Percentiles rank a stretch among this genome's conserved stretches.
Evolutionary conservation across 179 eudicot species (phyloP).

Genomic region (Gypsophila paniculata): DNA sequence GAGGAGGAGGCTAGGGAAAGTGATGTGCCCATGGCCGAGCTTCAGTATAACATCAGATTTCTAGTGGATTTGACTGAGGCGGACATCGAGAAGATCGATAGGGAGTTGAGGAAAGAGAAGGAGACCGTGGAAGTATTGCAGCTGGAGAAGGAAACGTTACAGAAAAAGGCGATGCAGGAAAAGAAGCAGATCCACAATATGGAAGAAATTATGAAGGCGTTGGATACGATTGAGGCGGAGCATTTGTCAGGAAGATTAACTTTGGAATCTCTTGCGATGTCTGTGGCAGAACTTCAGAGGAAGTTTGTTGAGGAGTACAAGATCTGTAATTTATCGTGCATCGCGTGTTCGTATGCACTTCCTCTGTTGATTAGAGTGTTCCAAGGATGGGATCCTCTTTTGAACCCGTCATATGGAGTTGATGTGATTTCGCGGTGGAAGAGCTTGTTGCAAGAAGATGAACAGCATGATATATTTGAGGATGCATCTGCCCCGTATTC

Average conservation of each 20-base stretch:
- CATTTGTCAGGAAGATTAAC: conserved; percentile 54
- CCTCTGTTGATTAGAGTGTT: conserved; percentile 76
- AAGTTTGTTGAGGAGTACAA: conserved; percentile 64
- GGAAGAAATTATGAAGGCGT: conserved; percentile 46
- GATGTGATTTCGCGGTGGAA: conserved; percentile 63
- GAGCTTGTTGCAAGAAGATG: conserved; percentile 54
- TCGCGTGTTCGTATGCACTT: conserved; percentile 75
- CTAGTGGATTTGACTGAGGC: conserved; percentile 66
- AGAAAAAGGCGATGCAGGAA: conserved; percentile 46
- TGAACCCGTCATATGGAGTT: conserved; percentile 61
- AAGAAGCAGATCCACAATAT: conserved; percentile 60
- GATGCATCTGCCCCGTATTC: conserved; percentile 33
- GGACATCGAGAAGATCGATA: conserved; percentile 65
- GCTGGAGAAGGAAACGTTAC: conserved; percentile 43
- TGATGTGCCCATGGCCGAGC: conserved; percentile 84
- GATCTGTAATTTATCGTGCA: conserved; percentile 63
- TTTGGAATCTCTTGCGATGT: conserved; percentile 56
- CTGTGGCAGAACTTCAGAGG: conserved; percentile 51
- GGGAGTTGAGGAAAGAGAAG: conserved; percentile 74
- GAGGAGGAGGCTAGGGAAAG: conserved; percentile 70
- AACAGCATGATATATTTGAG: conserved; percentile 33
- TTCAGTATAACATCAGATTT: conserved; percentile 72
- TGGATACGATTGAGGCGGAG: conserved; percentile 49
- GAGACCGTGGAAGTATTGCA: conserved; percentile 57
- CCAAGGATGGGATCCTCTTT: conserved; percentile 94